These are phyloP conservation scores for Monoraphidium neglectum DNA, from an alignment of 139 green algal species.

Conservation along the genomic window DNA sequence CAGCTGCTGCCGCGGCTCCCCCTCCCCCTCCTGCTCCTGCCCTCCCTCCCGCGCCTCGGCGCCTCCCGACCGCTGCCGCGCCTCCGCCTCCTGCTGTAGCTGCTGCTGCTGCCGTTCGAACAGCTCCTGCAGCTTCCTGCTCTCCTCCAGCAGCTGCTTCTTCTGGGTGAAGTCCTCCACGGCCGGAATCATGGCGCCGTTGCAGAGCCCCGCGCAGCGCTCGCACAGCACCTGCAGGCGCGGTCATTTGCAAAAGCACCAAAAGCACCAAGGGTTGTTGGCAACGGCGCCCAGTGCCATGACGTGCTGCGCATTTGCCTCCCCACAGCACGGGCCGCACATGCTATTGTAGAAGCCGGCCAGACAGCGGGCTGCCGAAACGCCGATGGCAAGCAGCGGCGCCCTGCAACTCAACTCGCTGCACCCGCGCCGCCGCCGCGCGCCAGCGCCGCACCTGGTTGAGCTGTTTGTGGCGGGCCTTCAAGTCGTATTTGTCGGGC, in stretches of 20 bases:
- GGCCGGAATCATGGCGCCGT: slow-evolving; percentile 84
- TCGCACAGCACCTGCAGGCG: slow-evolving; percentile 56
- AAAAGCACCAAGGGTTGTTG: slow-evolving; percentile 2
- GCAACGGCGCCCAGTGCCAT: background rate
- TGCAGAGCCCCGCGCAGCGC: slow-evolving; percentile 79
- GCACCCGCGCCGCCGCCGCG: too few relatives aligned
- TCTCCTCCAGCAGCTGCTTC: slow-evolving; percentile 18
- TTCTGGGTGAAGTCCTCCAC: slow-evolving; percentile 68
- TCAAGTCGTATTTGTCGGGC: slow-evolving; percentile 56
- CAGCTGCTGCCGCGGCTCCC: slow-evolving; percentile 16
- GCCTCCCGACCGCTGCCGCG: slow-evolving; percentile 23
- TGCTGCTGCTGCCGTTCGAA: background rate
- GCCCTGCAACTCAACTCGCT: too few relatives aligned
- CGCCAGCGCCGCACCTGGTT: slow-evolving; percentile 61
- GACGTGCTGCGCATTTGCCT: background rate
- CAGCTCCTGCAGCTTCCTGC: background rate
- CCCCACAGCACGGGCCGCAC: background rate
- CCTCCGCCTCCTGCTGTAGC: background rate
- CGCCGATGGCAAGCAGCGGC: background rate
- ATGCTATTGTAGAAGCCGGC: too few relatives aligned
- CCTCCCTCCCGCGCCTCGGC: background rate
- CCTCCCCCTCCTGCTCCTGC: background rate
- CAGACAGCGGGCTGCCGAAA: background rate
- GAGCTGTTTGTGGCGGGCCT: slow-evolving; percentile 65
- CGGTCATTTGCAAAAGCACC: background rate